Evolutionary conservation across 163 green algal genomes (phyloP), one percentile per base, ranked within the genome.

Genomic region (Picocystis sp.): DNA sequence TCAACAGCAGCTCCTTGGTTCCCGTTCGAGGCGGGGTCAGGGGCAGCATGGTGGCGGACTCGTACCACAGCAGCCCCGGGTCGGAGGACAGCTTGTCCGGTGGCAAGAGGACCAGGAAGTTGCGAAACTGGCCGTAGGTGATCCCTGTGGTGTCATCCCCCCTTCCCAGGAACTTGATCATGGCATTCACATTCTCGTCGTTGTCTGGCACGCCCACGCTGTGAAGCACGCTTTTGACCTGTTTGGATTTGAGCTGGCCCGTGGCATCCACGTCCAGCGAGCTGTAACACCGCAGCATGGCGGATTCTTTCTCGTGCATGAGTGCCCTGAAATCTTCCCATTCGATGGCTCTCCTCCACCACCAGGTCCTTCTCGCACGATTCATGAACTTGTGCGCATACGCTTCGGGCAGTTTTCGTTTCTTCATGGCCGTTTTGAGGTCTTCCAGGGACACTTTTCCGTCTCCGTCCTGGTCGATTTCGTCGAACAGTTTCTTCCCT

Each of bases 91-190:
- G 61, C 56, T 73, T 50, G 46, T 76, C 62, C 19, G 43, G 56
- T 13, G 67, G 67, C 8, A 77, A 50, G 24, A 77, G 57, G 41
- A 75, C 53, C 42, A 75, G 21, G 44, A 77, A 82, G 59, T 80
- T 77, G 3, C 78, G 63, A 57, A 82, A 86, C 50, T 78, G 61
- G 25, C 70, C 71, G 50, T 86, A 86, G 2, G 69, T 62, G 15
- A 83, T 38, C 29, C 29, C 64, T 23, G 60, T 66, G 2, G 71
- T 71, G 41, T 78, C 62, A 38, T 60, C 47, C 33, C 61, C 57
- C 33, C 42, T 63, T 1, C 50, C 61, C 45, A 79, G 47, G 44
- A 56, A 75, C 52, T 55, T 64, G 33, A 82, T 56, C 71, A 82
- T 80, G 14, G 74, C 72, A 6, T 25, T 52, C 11, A 63, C 65